Conservation (phyloP, 2,329 filamentous ascomycete genomes). For the Hypomyces perniciosus region DNA sequence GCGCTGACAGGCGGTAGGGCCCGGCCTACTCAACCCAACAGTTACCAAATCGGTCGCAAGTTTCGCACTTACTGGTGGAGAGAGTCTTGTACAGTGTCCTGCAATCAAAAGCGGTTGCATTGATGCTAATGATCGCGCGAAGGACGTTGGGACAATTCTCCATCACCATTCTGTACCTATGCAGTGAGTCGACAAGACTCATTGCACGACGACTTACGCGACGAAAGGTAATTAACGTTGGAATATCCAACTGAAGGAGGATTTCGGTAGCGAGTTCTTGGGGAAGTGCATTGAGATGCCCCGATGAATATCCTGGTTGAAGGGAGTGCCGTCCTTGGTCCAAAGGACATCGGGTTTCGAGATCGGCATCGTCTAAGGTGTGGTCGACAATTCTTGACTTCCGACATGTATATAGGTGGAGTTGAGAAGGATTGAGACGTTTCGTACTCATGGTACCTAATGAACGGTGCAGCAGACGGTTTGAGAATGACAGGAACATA, state of each 20-base stretch:
- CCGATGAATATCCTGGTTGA: conserved; percentile 12
- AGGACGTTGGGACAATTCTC: conserved; percentile 26
- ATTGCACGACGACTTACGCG: conserved; percentile 30
- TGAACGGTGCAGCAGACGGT: background rate
- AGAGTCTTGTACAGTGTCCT: conserved; percentile 28
- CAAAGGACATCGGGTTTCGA: conserved; percentile 18
- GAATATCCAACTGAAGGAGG: conserved; percentile 27
- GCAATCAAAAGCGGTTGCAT: conserved; percentile 26
- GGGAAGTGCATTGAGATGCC: conserved; percentile 26
- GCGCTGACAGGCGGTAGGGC: too few species aligned
- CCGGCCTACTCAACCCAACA: too few species aligned
- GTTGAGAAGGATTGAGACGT: background rate
- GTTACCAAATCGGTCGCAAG: conserved; percentile 28
- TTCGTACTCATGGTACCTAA: background rate
- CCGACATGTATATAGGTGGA: background rate
- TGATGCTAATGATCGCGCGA: conserved; percentile 29
- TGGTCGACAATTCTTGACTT: background rate
- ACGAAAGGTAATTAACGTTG: conserved; percentile 30
- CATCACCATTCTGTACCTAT: conserved; percentile 27
- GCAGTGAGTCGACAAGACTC: conserved; percentile 30
- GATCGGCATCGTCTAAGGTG: conserved; percentile 17
- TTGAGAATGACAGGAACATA: too few species aligned
- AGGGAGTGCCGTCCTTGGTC: conserved; percentile 21
- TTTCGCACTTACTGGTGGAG: conserved; percentile 26
- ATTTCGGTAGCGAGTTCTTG: conserved; percentile 24